phyloP scores from a whole-genome alignment of 495 filamentous ascomycete genomes.

The Aspergillus kassunensis region DNA sequence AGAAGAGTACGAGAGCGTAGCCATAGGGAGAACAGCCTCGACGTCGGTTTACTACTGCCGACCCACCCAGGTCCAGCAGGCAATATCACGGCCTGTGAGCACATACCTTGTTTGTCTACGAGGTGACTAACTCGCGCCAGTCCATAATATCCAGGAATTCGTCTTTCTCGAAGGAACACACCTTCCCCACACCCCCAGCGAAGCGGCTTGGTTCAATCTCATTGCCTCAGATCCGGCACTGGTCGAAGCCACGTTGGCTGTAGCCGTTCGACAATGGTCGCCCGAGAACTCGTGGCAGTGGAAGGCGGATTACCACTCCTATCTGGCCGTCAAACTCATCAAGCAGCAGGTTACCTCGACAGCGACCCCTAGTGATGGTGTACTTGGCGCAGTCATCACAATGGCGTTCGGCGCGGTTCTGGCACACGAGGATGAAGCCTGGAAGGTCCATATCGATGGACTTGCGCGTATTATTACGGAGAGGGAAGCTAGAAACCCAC shows the following conservation, averaged over 20 bases:
- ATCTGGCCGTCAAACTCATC: neutral
- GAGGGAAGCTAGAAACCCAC: conserved; percentile 10
- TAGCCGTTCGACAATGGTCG: conserved; percentile 16
- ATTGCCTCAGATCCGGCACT: conserved; percentile 24
- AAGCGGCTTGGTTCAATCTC: conserved; percentile 19
- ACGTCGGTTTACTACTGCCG: neutral
- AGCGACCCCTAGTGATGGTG: conserved; percentile 15
- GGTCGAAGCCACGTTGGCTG: conserved; percentile 22
- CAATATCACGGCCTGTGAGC: neutral
- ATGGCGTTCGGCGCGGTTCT: conserved; percentile 26
- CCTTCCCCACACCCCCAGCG: conserved; percentile 8
- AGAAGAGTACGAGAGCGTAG: neutral
- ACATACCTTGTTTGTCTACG: neutral
- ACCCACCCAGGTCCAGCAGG: neutral
- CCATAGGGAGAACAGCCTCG: neutral
- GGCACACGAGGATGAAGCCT: conserved; percentile 12
- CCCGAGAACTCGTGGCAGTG: conserved; percentile 10
- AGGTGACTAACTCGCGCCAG: neutral
- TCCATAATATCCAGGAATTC: conserved; percentile 9
- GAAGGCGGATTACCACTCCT: neutral
- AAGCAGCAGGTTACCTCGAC: conserved; percentile 11
- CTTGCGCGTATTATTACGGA: conserved; percentile 20
- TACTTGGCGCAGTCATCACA: conserved; percentile 21
- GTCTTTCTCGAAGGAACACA: conserved; percentile 7
- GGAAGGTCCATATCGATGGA: conserved; percentile 27